Base-by-base conservation (phyloP, 305 asterid genomes). In the Fraxinus greggii region DNA sequence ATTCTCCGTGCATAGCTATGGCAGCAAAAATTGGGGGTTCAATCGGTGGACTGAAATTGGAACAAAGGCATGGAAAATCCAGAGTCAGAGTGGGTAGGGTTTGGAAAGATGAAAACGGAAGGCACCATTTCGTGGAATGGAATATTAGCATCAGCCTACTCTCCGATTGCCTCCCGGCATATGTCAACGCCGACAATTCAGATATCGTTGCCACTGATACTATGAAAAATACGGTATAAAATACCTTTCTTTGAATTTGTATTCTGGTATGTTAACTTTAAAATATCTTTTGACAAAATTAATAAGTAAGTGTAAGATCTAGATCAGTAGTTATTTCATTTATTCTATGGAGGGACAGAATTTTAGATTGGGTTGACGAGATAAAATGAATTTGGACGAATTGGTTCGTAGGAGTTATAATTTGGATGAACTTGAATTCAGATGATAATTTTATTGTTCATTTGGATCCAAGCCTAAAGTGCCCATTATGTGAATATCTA, bases 181-280 rank as follows among this genome's bases (percentile, higher is more conserved):
- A 94, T 84, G 85, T 93, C 75, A 69, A 79, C 83, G 93, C 78
- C 32, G 94, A 95, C 54, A 95, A 94, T 77, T 91, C 94, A 59
- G 86, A 85, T 72, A 86, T 95, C 82, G 98, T 95, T 87, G 98
- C 99, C 79, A 95, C 99, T 23, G 99, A 95, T 87, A 94, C 98
- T 80, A 92, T 95, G 90, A 95, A 94, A 81, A 95, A 95, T 87
- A 95, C 98, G 29, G 99, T 95, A 82, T 45, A 1, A 5, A 4
- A 65, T 78, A 33, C 24, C 28, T 63, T 31, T 42, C 40, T 17
- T 21, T 70, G 23, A 29, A 70, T 31, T 13, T 32, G 42, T 31
- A 59, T 59, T 59, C 29, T 59, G 69, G 69, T 7, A 59, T 59
- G 13, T 5, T n/a, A 4, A 65, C 33, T 65, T 23, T 65, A 26